These are phyloP conservation scores for Colletotrichum trifolii DNA, from an alignment of 2,329 filamentous ascomycete genomes.

Conservation along the genomic window DNA sequence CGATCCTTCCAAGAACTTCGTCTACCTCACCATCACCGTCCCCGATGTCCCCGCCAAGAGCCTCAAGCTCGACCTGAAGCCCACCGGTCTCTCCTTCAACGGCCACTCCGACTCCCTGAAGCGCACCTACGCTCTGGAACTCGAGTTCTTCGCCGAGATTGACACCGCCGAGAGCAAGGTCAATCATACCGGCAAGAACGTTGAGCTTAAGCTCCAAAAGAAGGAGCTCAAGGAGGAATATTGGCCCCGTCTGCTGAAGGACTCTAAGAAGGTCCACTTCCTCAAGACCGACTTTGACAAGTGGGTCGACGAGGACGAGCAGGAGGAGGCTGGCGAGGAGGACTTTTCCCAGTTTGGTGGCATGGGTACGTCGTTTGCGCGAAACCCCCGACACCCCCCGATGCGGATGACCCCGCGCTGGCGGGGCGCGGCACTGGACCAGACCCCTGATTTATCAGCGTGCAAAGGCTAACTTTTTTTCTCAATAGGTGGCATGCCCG, in stretches of 20 bases:
- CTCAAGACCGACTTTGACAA: constrained; percentile 99
- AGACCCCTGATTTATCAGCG: background rate
- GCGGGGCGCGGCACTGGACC: background rate
- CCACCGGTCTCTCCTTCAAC: constrained; percentile 81
- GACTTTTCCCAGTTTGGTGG: constrained; percentile 77
- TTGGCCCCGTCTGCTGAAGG: constrained; percentile 96
- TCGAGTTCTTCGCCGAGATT: constrained; percentile 92
- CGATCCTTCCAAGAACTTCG: constrained; percentile 89
- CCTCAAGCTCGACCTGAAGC: constrained; percentile 85
- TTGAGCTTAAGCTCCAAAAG: constrained; percentile 94
- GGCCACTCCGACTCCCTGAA: constrained; percentile 88
- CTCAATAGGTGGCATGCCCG: constrained; percentile 63
- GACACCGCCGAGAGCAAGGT: constrained; percentile 85
- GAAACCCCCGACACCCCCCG: constrained; percentile 4
- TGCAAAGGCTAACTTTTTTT: constrained; percentile 25
- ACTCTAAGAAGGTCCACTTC: constrained; percentile 89
- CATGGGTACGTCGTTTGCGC: constrained; percentile 63
- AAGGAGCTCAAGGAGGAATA: constrained; percentile 95
- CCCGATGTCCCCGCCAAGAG: constrained; percentile 82
- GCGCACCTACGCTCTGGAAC: constrained; percentile 84
- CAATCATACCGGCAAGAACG: constrained; percentile 87
- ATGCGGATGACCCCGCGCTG: constrained; percentile 6
- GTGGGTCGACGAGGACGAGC: constrained; percentile 99
- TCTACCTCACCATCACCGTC: constrained; percentile 92
- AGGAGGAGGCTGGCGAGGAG: constrained; percentile 88